phyloP scores from a whole-genome alignment of 2,329 filamentous ascomycete genomes.

The Drechslerella coelobrocha region DNA sequence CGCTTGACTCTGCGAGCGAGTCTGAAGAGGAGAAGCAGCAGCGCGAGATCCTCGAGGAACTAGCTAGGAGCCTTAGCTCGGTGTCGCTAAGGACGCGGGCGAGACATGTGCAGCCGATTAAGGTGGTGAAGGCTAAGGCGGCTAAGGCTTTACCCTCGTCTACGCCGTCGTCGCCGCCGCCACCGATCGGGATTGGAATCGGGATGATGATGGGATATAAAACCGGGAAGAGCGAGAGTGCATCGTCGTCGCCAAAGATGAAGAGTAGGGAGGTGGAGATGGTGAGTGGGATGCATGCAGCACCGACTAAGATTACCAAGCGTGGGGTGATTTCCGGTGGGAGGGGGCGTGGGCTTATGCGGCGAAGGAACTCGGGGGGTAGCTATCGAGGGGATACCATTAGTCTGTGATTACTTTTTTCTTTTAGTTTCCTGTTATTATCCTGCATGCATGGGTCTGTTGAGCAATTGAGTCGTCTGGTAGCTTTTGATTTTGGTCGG shows the following conservation, averaged over 20 bases:
- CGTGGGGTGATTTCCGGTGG: slow-evolving; percentile 22
- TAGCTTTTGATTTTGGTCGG: not conserved
- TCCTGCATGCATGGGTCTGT: not conserved
- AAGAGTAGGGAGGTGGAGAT: slow-evolving; percentile 43
- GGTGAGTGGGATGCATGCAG: slow-evolving; percentile 24
- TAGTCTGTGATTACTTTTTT: slow-evolving; percentile 18
- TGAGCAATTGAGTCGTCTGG: not conserved
- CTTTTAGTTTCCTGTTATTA: not conserved
- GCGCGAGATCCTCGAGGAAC: slow-evolving; percentile 43
- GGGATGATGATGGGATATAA: slow-evolving; percentile 50
- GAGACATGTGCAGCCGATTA: slow-evolving; percentile 10
- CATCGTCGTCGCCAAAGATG: slow-evolving; percentile 30
- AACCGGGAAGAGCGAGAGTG: slow-evolving; percentile 26
- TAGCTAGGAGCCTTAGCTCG: slow-evolving; percentile 47
- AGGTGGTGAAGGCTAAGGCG: slow-evolving; percentile 29
- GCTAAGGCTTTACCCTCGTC: not conserved
- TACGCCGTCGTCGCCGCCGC: slow-evolving; percentile 10
- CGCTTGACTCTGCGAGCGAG: not conserved
- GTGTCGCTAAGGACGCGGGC: slow-evolving; percentile 39
- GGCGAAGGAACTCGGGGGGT: slow-evolving; percentile 41
- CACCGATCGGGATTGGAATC: slow-evolving; percentile 41
- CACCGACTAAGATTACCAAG: slow-evolving; percentile 47
- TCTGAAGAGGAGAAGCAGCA: slow-evolving; percentile 41
- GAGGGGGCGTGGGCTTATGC: slow-evolving; percentile 31
- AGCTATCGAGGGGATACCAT: slow-evolving; percentile 46